Evolutionary conservation across 805 yeast genomes (phyloP), one percentile per base, ranked within the genome.

Genomic region (Torulaspora quercuum): DNA sequence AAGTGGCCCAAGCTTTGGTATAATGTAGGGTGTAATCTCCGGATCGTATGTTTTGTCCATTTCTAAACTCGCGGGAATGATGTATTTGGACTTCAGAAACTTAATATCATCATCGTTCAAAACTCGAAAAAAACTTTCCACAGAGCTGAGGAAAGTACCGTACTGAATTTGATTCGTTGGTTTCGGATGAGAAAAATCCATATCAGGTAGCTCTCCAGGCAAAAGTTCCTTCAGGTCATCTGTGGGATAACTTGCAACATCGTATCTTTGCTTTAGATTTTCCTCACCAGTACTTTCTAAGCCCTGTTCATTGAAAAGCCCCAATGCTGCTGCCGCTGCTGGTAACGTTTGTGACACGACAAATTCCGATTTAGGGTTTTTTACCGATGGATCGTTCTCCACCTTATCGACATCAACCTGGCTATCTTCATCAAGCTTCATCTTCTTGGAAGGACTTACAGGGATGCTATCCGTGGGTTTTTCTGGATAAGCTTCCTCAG

Each of bases 151-250:
- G 57, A 85, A 92, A 0, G 98, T 89, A 8, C 84, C 71, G 57
- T 84, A 88, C 54, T 88, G 96, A 11, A 90, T 92, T 64, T 92
- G 98, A 59, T 87, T 90, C 2, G 87, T 63, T 12, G 89, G 89
- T 53, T 89, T 90, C 9, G 80, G 76, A 44, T 78, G 77, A 4
- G 95, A 80, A 39, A 85, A 87, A 61, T 92, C 97, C 38, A 72
- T 73, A 57, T 84, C 79, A 7, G 98, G 98, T 16, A 88, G 80
- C 22, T 70, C 76, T 3, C 98, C 99, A 0, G 98, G 95, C 19
- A 92, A 67, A 44, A 82, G 61, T 37, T 78, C 82, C 46, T 76
- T 69, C 29, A 92, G 65, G 54, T 89, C 95, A 25, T 70, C 69
- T 20, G 79, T 75, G 0, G 98, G 98, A 57, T 78, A 92, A n/a